These are phyloP conservation scores for Neurospora sp. DNA, from an alignment of 2,329 filamentous ascomycete genomes.

Conservation along the genomic window DNA sequence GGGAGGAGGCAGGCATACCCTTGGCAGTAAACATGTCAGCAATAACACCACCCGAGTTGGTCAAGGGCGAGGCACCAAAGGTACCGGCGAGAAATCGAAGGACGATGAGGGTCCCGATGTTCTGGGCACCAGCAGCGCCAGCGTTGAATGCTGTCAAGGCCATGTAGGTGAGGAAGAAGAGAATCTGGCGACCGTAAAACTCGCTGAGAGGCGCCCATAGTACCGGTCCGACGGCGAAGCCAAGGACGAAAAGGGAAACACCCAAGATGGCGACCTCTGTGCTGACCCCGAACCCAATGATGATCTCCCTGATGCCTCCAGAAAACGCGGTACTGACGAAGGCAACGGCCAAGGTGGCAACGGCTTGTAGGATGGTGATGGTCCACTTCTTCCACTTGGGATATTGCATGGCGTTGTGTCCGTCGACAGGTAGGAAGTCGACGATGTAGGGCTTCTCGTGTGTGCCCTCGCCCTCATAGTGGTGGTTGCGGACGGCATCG, in stretches of 20 bases:
- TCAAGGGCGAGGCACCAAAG: slow-evolving; percentile 52
- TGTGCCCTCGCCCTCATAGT: slow-evolving; percentile 53
- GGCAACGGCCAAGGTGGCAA: slow-evolving; percentile 58
- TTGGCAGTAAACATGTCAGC: slow-evolving; percentile 44
- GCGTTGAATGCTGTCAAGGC: slow-evolving; percentile 51
- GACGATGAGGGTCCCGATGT: slow-evolving; percentile 48
- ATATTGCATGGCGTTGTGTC: slow-evolving; percentile 56
- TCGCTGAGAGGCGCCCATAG: slow-evolving; percentile 49
- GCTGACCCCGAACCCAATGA: slow-evolving; percentile 41
- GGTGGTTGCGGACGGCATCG: slow-evolving; percentile 42
- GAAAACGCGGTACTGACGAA: slow-evolving; percentile 62
- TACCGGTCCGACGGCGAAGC: slow-evolving; percentile 45
- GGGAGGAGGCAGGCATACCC: slow-evolving; percentile 4
- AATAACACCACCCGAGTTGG: slow-evolving; percentile 52
- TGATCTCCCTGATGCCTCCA: slow-evolving; percentile 44
- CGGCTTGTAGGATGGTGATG: slow-evolving; percentile 51
- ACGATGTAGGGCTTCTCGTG: slow-evolving; percentile 57
- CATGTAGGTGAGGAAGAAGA: slow-evolving; percentile 49
- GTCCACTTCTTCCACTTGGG: slow-evolving; percentile 50
- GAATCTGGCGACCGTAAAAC: slow-evolving; percentile 46
- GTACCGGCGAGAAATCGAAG: slow-evolving; percentile 54
- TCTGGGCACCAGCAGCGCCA: slow-evolving; percentile 45
- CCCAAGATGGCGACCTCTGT: slow-evolving; percentile 48
- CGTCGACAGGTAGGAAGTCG: slow-evolving; percentile 56
- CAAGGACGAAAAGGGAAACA: slow-evolving; percentile 50